phyloP scores from a whole-genome alignment of 768 basidiomycete species.

The Rubroboletus pulcherrimus region DNA sequence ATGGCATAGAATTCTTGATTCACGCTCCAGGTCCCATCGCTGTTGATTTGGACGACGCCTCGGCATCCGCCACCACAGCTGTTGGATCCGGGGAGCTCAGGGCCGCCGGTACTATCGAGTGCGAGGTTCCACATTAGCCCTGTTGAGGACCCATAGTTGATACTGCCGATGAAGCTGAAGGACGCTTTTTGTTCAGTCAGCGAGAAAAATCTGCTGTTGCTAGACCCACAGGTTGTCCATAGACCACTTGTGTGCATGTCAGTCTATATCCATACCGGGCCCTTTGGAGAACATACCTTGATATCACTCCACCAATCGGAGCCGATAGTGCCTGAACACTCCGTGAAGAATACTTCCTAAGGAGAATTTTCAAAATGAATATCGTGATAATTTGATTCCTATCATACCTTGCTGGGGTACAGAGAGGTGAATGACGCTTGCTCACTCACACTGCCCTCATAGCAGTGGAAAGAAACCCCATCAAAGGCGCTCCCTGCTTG shows the following conservation, averaged over 20 bases:
- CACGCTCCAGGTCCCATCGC: slow-evolving; percentile 54
- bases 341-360: slow-evolving; percentile 45
- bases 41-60: slow-evolving; percentile 63
- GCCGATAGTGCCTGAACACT: slow-evolving; percentile 63
- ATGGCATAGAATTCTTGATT: slow-evolving; percentile 79
- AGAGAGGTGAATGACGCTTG: slow-evolving; percentile 55
- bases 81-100: slow-evolving; percentile 58
- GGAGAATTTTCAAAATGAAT: neutral
- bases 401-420: slow-evolving; percentile 48
- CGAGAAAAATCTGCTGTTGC: slow-evolving; percentile 15
- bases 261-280: neutral
- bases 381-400: neutral
- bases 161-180: slow-evolving; percentile 39
- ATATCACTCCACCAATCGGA: slow-evolving; percentile 80
- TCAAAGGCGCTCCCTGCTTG: slow-evolving; percentile 51
- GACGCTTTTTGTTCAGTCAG: slow-evolving; percentile 15
- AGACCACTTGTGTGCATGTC: slow-evolving; percentile 48
- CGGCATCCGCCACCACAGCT: slow-evolving; percentile 68
- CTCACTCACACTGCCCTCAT: slow-evolving; percentile 49
- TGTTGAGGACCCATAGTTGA: slow-evolving; percentile 32
- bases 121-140: slow-evolving; percentile 78
- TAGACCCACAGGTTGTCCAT: slow-evolving; percentile 57
- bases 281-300: slow-evolving; percentile 43
- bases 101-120: slow-evolving; percentile 57
- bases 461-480: slow-evolving; percentile 74